Conservation (phyloP, 2,329 filamentous ascomycete genomes). For the Didymellaceae sp. region DNA sequence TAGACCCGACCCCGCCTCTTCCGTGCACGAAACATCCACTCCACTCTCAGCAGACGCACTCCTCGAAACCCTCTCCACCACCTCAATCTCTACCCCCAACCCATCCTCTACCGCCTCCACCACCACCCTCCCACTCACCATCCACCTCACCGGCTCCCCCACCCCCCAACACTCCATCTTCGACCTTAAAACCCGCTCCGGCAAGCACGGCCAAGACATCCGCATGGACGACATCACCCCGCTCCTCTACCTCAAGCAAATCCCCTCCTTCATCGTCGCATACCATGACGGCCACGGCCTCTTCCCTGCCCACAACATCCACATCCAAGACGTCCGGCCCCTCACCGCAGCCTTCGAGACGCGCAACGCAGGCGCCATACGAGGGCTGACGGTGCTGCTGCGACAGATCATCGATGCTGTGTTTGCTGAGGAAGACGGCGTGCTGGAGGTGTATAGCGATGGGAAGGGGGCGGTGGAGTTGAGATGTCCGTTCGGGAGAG, state of each 20-base stretch:
- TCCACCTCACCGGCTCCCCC: background rate
- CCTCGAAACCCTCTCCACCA: constrained; percentile 15
- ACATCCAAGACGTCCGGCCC: constrained; percentile 47
- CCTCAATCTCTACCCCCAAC: constrained; percentile 9
- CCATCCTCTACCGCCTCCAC: background rate
- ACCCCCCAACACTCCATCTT: constrained; percentile 56
- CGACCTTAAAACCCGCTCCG: constrained; percentile 60
- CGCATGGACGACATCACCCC: constrained; percentile 53
- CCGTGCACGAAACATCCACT: background rate
- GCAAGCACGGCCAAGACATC: constrained; percentile 36
- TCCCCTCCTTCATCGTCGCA: constrained; percentile 59
- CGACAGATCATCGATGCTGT: constrained; percentile 40
- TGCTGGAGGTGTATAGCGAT: constrained; percentile 47
- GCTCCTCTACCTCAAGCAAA: constrained; percentile 59
- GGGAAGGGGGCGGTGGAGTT: constrained; percentile 45
- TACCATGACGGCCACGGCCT: constrained; percentile 53
- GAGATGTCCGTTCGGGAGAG: constrained; percentile 36
- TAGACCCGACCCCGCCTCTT: constrained; percentile 52
- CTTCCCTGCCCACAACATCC: constrained; percentile 52
- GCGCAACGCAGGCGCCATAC: constrained; percentile 42
- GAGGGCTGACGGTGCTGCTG: constrained; percentile 38
- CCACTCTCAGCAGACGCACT: constrained; percentile 14
- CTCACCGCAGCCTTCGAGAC: constrained; percentile 53
- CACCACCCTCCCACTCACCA: constrained; percentile 41
- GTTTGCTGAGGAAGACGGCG: constrained; percentile 17